These are phyloP conservation scores for Castanea sativa DNA, from an alignment of 306 rosid genomes.

Conservation along the genomic window DNA sequence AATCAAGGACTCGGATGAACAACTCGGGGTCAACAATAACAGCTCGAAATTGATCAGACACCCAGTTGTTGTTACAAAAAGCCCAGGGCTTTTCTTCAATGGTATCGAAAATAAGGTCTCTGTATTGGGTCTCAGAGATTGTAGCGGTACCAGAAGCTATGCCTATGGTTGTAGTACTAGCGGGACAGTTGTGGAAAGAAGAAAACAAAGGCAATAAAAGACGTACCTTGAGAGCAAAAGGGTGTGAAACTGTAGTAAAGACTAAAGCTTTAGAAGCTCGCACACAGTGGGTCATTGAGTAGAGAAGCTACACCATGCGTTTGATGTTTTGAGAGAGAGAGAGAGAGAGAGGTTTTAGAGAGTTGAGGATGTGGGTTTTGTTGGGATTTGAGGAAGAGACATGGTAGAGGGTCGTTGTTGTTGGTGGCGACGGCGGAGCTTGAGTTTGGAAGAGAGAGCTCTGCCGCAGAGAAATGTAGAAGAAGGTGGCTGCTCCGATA, in stretches of 20 bases:
- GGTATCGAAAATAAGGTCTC: conserved; percentile 46
- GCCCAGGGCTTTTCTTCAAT: conserved; percentile 41
- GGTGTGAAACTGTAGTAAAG: conserved; percentile 10
- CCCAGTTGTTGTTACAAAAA: conserved; percentile 23
- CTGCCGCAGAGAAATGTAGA: not conserved
- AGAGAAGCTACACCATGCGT: conserved; percentile 32
- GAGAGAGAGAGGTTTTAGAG: not conserved
- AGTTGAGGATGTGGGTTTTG: not conserved
- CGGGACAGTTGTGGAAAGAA: conserved; percentile 19
- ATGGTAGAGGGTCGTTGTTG: not conserved
- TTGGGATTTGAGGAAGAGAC: not conserved
- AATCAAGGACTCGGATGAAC: conserved; percentile 49
- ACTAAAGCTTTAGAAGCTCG: conserved; percentile 56
- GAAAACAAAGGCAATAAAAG: conserved; percentile 43
- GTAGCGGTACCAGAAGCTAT: not conserved
- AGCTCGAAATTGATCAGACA: conserved; percentile 35
- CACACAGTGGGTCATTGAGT: conserved; percentile 70
- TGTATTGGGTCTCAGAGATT: conserved; percentile 20
- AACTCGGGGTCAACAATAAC: conserved; percentile 55
- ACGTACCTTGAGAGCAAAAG: conserved; percentile 44
- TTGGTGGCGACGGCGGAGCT: not conserved
- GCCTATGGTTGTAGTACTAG: conserved; percentile 4
- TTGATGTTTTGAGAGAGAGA: not conserved
- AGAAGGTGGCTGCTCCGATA: not conserved
- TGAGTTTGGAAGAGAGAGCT: not conserved